phyloP scores from a whole-genome alignment of 75 land plant species.

The Azolla pinnata region DNA sequence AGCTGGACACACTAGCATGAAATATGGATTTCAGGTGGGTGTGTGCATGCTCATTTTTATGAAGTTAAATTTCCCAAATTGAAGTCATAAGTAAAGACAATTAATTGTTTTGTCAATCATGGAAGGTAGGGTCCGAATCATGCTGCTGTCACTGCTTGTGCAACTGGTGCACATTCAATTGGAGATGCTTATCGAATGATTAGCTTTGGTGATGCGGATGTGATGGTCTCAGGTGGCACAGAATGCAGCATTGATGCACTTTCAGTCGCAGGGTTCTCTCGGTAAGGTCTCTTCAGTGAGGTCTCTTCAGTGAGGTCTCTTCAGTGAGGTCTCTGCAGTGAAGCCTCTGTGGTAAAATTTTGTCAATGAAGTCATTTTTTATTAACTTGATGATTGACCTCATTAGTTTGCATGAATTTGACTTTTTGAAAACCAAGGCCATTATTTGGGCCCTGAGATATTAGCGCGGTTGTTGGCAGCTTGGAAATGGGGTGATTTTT shows the following conservation, averaged over 20 bases:
- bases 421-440: too few relatives aligned
- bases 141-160: slow-evolving; percentile 98
- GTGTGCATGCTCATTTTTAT: background rate
- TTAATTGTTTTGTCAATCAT: background rate
- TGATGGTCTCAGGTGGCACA: slow-evolving; percentile 99
- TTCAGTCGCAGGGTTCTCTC: slow-evolving; percentile 95
- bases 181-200: slow-evolving; percentile 97
- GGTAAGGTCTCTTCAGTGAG: too few relatives aligned
- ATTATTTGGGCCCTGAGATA: too few relatives aligned
- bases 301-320: too few relatives aligned
- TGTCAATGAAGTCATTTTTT: too few relatives aligned
- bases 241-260: slow-evolving; percentile 95
- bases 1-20: slow-evolving; percentile 96
- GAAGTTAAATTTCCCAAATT: background rate
- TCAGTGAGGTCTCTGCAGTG: too few relatives aligned
- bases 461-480: too few relatives aligned
- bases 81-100: background rate
- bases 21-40: slow-evolving; percentile 83
- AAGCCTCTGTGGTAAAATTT: too few relatives aligned
- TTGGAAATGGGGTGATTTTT: too few relatives aligned
- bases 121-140: slow-evolving; percentile 88
- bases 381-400: too few relatives aligned
- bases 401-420: too few relatives aligned
- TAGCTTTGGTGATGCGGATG: slow-evolving; percentile 97
- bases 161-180: slow-evolving; percentile 97